A percentile compares a stretch with the other conserved stretches of the same genome.
These are phyloP conservation scores for Boeremia exigua DNA, from an alignment of 2,329 filamentous ascomycete species.

Conservation along the genomic window DNA sequence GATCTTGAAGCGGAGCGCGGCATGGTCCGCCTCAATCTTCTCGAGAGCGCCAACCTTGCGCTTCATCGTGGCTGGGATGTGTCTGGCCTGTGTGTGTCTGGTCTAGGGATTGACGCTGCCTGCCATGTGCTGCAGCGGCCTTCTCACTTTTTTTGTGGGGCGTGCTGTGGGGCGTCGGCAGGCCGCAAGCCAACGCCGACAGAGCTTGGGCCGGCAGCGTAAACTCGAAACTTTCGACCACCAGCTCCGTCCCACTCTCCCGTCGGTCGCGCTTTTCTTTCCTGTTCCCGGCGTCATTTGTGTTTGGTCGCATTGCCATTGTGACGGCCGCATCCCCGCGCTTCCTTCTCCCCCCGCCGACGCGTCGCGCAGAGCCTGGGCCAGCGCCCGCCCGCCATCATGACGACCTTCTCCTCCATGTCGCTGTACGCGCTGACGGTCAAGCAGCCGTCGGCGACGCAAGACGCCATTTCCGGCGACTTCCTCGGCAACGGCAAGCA, in stretches of 20 bases:
- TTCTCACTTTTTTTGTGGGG: constrained; percentile 26
- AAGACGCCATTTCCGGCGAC: constrained; percentile 90
- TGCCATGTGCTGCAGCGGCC: not conserved
- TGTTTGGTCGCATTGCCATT: not conserved
- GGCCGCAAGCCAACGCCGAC: not conserved
- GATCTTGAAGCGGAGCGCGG: constrained; percentile 91
- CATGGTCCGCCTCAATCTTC: constrained; percentile 79
- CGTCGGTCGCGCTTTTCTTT: constrained; percentile 9
- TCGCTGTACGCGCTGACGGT: constrained; percentile 98
- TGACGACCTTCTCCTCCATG: constrained; percentile 99
- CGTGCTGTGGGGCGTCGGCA: too few relatives aligned
- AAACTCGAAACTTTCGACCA: constrained; percentile 1
- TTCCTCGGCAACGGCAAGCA: constrained; percentile 97
- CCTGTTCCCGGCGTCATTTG: constrained; percentile 9
- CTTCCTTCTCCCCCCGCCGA: constrained; percentile 7
- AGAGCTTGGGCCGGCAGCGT: not conserved
- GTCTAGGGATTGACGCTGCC: too few relatives aligned
- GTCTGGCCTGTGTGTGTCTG: too few relatives aligned
- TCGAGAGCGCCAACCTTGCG: constrained; percentile 90
- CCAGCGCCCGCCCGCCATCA: constrained; percentile 56
- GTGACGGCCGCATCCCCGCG: constrained; percentile 6
- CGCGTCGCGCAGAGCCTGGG: constrained; percentile 32
- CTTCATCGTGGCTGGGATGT: constrained; percentile 66
- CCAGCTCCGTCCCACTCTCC: too few relatives aligned
- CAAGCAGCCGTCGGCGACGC: constrained; percentile 87